phyloP scores from a whole-genome alignment of 257 asterid genomes.

The Avicennia marina region DNA sequence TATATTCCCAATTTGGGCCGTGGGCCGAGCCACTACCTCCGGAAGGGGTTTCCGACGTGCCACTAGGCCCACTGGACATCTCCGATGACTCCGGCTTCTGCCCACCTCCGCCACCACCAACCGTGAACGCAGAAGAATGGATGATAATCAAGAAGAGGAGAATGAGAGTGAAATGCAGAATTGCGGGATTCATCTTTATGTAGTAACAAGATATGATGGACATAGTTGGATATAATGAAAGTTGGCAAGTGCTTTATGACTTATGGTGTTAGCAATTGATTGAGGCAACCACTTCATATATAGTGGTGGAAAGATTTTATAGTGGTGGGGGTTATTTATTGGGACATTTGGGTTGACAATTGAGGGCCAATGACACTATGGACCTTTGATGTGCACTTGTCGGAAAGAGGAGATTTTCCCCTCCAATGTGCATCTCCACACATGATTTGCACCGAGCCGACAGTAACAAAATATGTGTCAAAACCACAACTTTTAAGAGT shows the following conservation, averaged over 20 bases:
- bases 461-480: slow-evolving; percentile 16
- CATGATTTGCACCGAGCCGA: slow-evolving; percentile 37
- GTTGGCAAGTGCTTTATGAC: background rate
- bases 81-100: slow-evolving; percentile 14
- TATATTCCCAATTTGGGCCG: slow-evolving; percentile 42
- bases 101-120: slow-evolving; percentile 5
- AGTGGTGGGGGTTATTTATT: slow-evolving; percentile 19
- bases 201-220: background rate
- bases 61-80: slow-evolving; percentile 7
- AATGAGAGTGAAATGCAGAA: slow-evolving; percentile 15
- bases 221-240: background rate
- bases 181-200: slow-evolving; percentile 15
- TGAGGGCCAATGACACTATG: slow-evolving; percentile 6
- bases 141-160: slow-evolving; percentile 22
- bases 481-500: slow-evolving; percentile 20
- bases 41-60: slow-evolving; percentile 18
- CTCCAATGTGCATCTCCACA: slow-evolving; percentile 29
- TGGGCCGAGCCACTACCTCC: slow-evolving; percentile 42
- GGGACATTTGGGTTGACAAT: slow-evolving; percentile 16
- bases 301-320: slow-evolving; percentile 1
- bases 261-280: slow-evolving; percentile 19
- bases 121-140: slow-evolving; percentile 12
- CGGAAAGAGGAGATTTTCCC: background rate
- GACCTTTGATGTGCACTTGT: slow-evolving; percentile 29
- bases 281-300: slow-evolving; percentile 16